These are phyloP conservation scores for Tetratostichococcus sp. DNA, from an alignment of 139 green algal species.

Conservation along the genomic window DNA sequence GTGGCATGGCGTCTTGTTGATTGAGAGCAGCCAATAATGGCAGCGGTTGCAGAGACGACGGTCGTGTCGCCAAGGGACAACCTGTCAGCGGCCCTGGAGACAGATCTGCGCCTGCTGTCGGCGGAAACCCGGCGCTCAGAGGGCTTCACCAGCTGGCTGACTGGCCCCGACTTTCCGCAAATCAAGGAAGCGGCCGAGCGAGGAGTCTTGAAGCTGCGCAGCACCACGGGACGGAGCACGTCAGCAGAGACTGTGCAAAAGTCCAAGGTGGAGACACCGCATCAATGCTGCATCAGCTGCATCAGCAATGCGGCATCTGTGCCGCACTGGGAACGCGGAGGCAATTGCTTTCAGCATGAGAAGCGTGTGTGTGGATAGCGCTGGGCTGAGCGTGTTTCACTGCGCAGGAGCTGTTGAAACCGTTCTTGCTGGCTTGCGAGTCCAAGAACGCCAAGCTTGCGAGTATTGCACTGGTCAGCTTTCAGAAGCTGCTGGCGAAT, in stretches of 20 bases:
- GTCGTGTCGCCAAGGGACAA: not conserved
- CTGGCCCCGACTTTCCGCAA: conserved; percentile 51
- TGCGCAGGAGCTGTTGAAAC: conserved; percentile 72
- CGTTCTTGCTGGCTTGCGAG: conserved; percentile 74
- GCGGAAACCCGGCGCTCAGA: conserved; percentile 55
- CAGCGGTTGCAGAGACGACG: too few species aligned
- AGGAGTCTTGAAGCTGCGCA: conserved; percentile 52
- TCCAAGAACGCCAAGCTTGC: conserved; percentile 64
- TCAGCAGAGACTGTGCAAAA: conserved; percentile 10
- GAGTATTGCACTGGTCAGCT: conserved; percentile 49
- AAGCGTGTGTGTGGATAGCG: too few species aligned
- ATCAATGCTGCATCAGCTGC: not conserved
- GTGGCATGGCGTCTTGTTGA: too few species aligned
- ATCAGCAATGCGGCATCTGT: not conserved
- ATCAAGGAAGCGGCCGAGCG: conserved; percentile 69
- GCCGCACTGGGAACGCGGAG: too few species aligned
- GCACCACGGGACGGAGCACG: conserved; percentile 34
- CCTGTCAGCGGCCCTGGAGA: conserved; percentile 46
- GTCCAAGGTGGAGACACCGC: not conserved
- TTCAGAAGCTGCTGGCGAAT: conserved; percentile 82
- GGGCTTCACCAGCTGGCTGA: conserved; percentile 53
- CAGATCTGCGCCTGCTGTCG: conserved; percentile 51
- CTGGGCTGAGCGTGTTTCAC: too few species aligned
- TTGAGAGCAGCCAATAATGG: not conserved
- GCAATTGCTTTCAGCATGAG: too few species aligned